These are phyloP conservation scores for Chlamydomonas sp. DNA, from an alignment of 139 green algal species.

Conservation along the genomic window DNA sequence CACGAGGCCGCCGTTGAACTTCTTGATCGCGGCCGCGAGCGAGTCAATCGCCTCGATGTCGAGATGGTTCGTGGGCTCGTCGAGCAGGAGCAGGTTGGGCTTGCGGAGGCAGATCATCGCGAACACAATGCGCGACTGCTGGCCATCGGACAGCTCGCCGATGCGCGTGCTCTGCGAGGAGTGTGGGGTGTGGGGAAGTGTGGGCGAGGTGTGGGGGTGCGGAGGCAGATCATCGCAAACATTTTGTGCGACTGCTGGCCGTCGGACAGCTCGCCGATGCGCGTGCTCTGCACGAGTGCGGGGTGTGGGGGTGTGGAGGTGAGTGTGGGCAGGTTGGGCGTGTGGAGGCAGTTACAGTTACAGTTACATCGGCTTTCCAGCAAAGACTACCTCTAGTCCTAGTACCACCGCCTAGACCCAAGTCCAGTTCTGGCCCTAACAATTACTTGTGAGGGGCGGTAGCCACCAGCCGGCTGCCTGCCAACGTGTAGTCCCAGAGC, in stretches of 20 bases:
- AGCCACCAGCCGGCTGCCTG: too few relatives aligned
- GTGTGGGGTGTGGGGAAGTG: too few relatives aligned
- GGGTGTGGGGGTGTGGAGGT: too few relatives aligned
- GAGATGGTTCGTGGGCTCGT: conserved; percentile 82
- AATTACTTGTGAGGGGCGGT: too few relatives aligned
- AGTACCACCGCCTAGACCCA: too few relatives aligned
- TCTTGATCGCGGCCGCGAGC: conserved; percentile 83
- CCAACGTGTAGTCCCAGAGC: too few relatives aligned
- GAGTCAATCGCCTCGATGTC: conserved; percentile 95
- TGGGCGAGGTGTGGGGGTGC: too few relatives aligned
- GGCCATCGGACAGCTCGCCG: conserved; percentile 78
- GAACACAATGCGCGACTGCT: conserved; percentile 88
- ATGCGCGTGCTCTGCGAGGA: conserved; percentile 41
- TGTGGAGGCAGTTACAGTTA: too few relatives aligned
- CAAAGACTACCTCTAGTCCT: too few relatives aligned
- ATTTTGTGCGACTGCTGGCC: conserved; percentile 88
- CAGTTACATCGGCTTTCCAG: too few relatives aligned
- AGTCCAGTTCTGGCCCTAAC: too few relatives aligned
- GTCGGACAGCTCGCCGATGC: conserved; percentile 75
- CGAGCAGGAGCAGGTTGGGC: conserved; percentile 87
- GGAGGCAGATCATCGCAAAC: conserved; percentile 83
- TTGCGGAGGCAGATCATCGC: conserved; percentile 71
- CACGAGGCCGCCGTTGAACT: conserved; percentile 76
- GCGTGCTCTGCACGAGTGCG: conserved; percentile 31
- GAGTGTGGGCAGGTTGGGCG: too few relatives aligned